A percentile compares a stretch with the other conserved stretches of the same genome.
Evolutionary conservation across 768 basidiomycete genomes (phyloP).

Genomic region (Leccinum sublutescens): DNA sequence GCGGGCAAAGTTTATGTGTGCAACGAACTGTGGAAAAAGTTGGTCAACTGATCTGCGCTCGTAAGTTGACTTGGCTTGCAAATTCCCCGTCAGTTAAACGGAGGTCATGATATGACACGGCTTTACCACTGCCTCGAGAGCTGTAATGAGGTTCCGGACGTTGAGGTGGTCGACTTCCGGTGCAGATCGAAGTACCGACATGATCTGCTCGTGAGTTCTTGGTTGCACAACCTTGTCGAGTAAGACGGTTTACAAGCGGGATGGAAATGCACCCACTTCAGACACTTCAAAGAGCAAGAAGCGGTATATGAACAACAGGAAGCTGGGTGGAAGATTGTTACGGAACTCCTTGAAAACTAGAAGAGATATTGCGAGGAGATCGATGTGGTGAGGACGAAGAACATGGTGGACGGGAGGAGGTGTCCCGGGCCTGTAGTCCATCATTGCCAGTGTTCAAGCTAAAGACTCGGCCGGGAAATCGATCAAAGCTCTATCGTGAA

Average conservation of each 20-base stretch:
- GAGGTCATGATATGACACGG: slow-evolving; percentile 10
- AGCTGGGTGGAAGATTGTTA: slow-evolving; percentile 52
- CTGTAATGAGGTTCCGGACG: slow-evolving; percentile 44
- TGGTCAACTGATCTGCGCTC: slow-evolving; percentile 58
- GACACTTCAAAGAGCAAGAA: slow-evolving; percentile 67
- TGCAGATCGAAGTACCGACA: slow-evolving; percentile 43
- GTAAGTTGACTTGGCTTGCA: slow-evolving; percentile 48
- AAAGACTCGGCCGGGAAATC: background rate
- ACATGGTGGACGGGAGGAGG: slow-evolving; percentile 65
- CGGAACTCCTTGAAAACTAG: slow-evolving; percentile 60
- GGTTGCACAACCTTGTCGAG: slow-evolving; percentile 58
- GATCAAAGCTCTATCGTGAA: background rate
- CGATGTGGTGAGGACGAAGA: slow-evolving; percentile 75
- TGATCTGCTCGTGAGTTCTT: slow-evolving; percentile 50
- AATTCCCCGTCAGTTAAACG: slow-evolving; percentile 17
- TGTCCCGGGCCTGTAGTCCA: slow-evolving; percentile 38
- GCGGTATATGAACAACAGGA: slow-evolving; percentile 62
- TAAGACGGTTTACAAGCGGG: slow-evolving; percentile 1
- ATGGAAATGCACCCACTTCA: slow-evolving; percentile 45
- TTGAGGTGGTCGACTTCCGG: slow-evolving; percentile 44
- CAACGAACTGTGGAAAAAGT: slow-evolving; percentile 49
- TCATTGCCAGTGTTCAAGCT: background rate
- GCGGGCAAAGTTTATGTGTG: background rate
- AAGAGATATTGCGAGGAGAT: slow-evolving; percentile 60
- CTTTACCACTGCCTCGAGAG: slow-evolving; percentile 42